Evolutionary conservation across 2,329 filamentous ascomycete species (phyloP).

Genomic region (Penicillium frequentans): DNA sequence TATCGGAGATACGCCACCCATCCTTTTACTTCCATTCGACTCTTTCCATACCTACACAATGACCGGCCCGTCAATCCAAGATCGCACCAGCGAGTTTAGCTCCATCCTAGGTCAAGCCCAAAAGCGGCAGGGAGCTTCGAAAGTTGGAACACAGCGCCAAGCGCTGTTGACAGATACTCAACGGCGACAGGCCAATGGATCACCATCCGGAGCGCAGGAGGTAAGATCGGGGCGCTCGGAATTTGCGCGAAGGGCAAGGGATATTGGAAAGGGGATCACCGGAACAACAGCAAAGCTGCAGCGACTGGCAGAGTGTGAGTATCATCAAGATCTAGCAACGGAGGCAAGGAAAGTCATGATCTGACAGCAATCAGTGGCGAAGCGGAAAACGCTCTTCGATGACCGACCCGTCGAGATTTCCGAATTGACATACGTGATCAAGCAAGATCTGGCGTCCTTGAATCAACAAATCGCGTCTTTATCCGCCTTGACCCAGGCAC

Average conservation of each 20-base stretch:
- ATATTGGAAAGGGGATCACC: constrained; percentile 88
- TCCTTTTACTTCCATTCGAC: neutral
- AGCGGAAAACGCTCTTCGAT: constrained; percentile 94
- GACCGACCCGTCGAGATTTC: constrained; percentile 96
- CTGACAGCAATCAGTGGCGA: constrained; percentile 65
- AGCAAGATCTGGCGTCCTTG: constrained; percentile 83
- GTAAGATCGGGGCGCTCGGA: constrained; percentile 67
- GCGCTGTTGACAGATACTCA: constrained; percentile 75
- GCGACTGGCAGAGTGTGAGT: constrained; percentile 78
- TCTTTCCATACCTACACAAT: constrained; percentile 36
- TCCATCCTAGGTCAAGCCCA: constrained; percentile 86
- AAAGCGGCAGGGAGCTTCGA: constrained; percentile 72
- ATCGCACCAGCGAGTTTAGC: constrained; percentile 93
- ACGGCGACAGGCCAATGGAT: constrained; percentile 58
- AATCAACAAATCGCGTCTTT: constrained; percentile 86
- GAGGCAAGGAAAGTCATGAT: neutral
- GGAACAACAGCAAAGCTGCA: constrained; percentile 94
- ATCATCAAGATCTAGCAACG: neutral
- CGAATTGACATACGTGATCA: constrained; percentile 95
- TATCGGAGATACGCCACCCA: neutral
- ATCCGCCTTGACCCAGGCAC: constrained; percentile 73
- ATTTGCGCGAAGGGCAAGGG: constrained; percentile 86
- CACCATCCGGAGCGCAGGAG: constrained; percentile 52
- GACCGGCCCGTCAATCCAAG: constrained; percentile 76
- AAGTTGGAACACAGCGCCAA: constrained; percentile 75